These are phyloP conservation scores for Blastocystis sp. DNA, from an alignment of 352 stramenopile genomes.

Conservation along the genomic window DNA sequence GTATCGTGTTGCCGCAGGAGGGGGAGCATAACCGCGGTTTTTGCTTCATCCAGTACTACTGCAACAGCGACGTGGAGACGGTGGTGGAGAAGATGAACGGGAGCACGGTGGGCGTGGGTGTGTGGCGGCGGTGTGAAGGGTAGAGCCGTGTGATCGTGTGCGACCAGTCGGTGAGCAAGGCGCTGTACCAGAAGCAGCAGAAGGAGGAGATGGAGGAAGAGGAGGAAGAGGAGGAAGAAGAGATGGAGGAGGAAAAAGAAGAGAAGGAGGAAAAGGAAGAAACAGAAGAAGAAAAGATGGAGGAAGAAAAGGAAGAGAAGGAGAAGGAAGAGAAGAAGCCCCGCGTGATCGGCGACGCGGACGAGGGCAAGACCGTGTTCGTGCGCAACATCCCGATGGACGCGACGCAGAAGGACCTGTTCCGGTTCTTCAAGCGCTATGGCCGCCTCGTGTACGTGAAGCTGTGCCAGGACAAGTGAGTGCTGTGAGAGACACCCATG, in stretches of 20 bases:
- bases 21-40: background rate
- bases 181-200: conserved; percentile 71
- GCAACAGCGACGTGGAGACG: conserved; percentile 13
- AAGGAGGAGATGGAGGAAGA: conserved; percentile 70
- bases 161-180: conserved; percentile 71
- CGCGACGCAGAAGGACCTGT: conserved; percentile 23
- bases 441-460: conserved; percentile 42
- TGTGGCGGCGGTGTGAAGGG: conserved; percentile 52
- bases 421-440: conserved; percentile 34
- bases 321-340: background rate
- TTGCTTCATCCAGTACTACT: conserved; percentile 46
- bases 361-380: conserved; percentile 52
- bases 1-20: background rate
- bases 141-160: conserved; percentile 70
- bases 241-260: background rate
- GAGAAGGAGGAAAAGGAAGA: too few species aligned
- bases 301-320: background rate
- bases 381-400: conserved; percentile 56
- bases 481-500: background rate
- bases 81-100: conserved; percentile 11
- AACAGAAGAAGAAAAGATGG: background rate
- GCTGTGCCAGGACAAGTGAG: conserved; percentile 30
- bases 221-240: conserved; percentile 39
- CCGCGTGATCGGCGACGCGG: background rate
- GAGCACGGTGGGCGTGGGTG: conserved; percentile 71